Evolutionary conservation across 2,329 filamentous ascomycete species (phyloP).

Genomic region (Sphaceloma murrayae): DNA sequence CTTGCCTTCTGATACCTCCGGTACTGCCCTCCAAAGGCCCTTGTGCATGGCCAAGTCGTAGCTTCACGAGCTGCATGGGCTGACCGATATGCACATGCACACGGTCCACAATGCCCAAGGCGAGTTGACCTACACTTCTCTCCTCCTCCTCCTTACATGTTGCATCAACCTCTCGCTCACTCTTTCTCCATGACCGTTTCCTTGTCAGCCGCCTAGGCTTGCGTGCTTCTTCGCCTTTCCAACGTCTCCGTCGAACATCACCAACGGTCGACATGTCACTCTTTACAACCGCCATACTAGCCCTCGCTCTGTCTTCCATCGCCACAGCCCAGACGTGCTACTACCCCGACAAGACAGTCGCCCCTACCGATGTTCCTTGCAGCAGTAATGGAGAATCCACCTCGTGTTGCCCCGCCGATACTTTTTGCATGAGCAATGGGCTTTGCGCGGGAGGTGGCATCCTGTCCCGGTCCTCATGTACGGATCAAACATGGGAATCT

Average conservation of each 20-base stretch:
- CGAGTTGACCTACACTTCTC: neutral
- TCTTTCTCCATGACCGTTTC: slow-evolving; percentile 14
- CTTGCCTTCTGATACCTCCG: too few species aligned
- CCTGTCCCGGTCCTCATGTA: slow-evolving; percentile 26
- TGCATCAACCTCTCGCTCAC: slow-evolving; percentile 8
- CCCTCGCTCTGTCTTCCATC: slow-evolving; percentile 15
- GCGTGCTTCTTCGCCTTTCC: neutral
- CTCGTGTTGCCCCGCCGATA: slow-evolving; percentile 25
- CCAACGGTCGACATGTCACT: slow-evolving; percentile 14
- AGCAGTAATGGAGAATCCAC: slow-evolving; percentile 18
- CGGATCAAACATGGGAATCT: slow-evolving; percentile 26
- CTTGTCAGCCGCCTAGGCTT: neutral
- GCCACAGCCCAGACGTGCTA: slow-evolving; percentile 24
- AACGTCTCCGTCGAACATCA: slow-evolving; percentile 8
- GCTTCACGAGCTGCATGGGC: neutral
- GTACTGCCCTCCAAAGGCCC: slow-evolving; percentile 1
- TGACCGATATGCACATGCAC: neutral
- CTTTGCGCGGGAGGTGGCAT: slow-evolving; percentile 26
- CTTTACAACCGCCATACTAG: neutral
- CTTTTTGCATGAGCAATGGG: slow-evolving; percentile 27
- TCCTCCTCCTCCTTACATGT: slow-evolving; percentile 1
- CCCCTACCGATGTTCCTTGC: slow-evolving; percentile 24
- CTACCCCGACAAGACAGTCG: slow-evolving; percentile 23
- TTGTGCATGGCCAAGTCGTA: neutral
- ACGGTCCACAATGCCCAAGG: slow-evolving; percentile 8